phyloP scores from a whole-genome alignment of 73 alveolate genomes.

The Tetrahymena borealis region DNA sequence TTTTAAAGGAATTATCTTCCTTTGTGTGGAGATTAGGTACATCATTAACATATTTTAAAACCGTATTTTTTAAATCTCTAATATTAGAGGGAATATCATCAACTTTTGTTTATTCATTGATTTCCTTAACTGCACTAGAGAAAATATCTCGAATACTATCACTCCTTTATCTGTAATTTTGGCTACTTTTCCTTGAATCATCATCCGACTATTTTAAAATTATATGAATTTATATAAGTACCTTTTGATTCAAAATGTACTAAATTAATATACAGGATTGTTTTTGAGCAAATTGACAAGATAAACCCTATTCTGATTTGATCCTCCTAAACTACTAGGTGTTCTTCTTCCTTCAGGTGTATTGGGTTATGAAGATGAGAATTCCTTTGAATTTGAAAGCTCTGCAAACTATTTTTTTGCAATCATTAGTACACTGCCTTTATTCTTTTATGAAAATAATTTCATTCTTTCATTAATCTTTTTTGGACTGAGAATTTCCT shows the following conservation, averaged over 20 bases:
- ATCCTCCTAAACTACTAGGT: not conserved
- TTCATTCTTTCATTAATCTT: not conserved
- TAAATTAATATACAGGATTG: not conserved
- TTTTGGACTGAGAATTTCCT: not conserved
- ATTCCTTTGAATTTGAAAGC: not conserved
- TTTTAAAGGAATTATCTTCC: not conserved
- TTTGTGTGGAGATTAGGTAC: constrained; percentile 1
- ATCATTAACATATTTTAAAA: not conserved
- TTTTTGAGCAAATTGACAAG: not conserved
- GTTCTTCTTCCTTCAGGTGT: not conserved
- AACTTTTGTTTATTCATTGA: not conserved
- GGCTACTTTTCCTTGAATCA: not conserved
- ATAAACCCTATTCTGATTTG: not conserved
- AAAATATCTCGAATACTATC: not conserved
- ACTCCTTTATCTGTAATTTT: not conserved
- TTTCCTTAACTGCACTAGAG: not conserved
- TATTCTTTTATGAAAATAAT: not conserved
- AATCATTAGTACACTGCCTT: not conserved
- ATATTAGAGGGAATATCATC: not conserved
- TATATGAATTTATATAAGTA: not conserved
- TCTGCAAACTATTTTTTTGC: not conserved
- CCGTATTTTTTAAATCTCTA: not conserved
- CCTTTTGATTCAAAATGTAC: not conserved
- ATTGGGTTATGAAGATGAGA: not conserved
- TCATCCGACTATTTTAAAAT: not conserved